Base-by-base conservation (phyloP, 352 stramenopile species). In the Globisporangium iwayamae region DNA sequence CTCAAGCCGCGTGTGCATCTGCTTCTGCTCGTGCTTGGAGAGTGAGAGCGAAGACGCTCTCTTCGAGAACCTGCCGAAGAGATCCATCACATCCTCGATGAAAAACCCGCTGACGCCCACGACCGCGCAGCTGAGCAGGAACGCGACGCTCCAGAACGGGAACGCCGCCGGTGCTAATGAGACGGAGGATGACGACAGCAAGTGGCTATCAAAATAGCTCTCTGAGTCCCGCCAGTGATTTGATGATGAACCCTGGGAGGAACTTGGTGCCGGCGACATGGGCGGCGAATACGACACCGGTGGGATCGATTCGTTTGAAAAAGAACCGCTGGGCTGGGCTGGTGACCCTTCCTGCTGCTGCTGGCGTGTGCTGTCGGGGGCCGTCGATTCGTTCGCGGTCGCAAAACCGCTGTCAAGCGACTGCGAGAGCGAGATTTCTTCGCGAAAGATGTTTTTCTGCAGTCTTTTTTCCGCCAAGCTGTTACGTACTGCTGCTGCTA, bases 21-120 rank as follows among this genome's bases (percentile, higher is more conserved):
- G 71, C 39, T 75, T 39, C 67, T 81, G 76, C 34, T 83, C 70
- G 10, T 54, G 53, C 41, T 62, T 67, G 4, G 75, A 79, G 1
- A 89, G 53, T 7, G 60, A 56, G 5, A 79, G 54, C 2, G 62
- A 46, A 1, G 70, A 63, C 16, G 56, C 51, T n/a, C 39, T 71
- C 53, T 66, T 79, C 10, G 71, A 67, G 48, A 83, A 71, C 0
- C 78, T 58, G 9, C 72, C 68, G 10, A 66, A 22, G 1, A 79
- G 8, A 11, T 70, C 43, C 62, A 91, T 62, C 1, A 87, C 39
- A 46, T 89, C 73, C 43, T 89, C 77, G 4, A 86, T 63, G 61
- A 82, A 86, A 62, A 87, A 86, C 0, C 82, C 82, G 14, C 76
- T 56, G 0, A 76, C 60, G 0, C 82, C 82, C 28, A 85, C 56